Conservation (phyloP, 306 rosid species). For the Inga leiocalycina region DNA sequence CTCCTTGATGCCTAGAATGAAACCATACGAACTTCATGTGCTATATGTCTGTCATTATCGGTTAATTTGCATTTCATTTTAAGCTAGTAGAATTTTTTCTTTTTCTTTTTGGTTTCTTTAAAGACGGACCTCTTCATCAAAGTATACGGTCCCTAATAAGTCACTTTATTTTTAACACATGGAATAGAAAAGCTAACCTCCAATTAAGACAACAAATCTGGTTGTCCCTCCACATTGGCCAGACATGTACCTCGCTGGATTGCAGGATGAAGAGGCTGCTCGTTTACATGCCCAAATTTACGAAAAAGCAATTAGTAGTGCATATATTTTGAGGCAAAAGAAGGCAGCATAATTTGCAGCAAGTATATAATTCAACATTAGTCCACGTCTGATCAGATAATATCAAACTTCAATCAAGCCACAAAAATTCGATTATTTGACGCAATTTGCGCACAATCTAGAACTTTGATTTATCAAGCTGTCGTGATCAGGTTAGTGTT, state of each 20-base stretch:
- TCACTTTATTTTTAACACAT: not conserved
- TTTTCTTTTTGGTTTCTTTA: not conserved
- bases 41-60: not conserved
- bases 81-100: not conserved
- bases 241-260: constrained; percentile 57
- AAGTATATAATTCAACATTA: not conserved
- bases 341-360: constrained; percentile 1
- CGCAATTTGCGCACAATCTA: not conserved
- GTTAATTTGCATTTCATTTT: not conserved
- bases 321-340: not conserved
- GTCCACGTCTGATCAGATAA: not conserved
- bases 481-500: not conserved
- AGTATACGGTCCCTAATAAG: not conserved
- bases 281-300: constrained; percentile 35
- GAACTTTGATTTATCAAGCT: not conserved
- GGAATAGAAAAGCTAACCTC: constrained; percentile 52
- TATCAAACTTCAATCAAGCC: not conserved
- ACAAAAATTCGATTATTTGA: not conserved
- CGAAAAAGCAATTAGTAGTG: constrained; percentile 6
- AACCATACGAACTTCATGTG: not conserved
- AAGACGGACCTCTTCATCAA: not conserved
- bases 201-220: constrained; percentile 64
- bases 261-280: constrained; percentile 62
- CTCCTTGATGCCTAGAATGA: not conserved
- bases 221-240: constrained; percentile 73